A percentile compares a stretch with the other conserved stretches of the same genome.
Evolutionary conservation across 257 asterid species (phyloP).

Genomic region (Solanum corneliomulleri): DNA sequence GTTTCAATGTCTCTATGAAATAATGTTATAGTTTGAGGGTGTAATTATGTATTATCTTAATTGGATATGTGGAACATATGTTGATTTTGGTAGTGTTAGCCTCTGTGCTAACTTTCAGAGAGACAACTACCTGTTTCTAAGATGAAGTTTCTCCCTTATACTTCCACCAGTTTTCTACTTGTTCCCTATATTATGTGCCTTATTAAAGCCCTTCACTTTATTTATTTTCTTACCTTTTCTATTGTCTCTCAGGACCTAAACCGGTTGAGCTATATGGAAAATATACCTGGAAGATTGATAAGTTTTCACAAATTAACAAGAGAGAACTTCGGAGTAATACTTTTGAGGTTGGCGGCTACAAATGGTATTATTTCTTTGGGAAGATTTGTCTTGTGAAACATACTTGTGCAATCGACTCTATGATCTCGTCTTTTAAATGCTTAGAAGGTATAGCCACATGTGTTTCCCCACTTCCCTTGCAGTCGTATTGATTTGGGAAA

Average conservation of each 20-base stretch:
- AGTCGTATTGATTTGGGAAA: not conserved
- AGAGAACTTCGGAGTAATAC: constrained; percentile 40
- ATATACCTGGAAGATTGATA: constrained; percentile 44
- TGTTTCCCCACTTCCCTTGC: not conserved
- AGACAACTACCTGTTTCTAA: not conserved
- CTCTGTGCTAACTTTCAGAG: not conserved
- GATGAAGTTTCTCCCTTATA: not conserved
- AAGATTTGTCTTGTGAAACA: not conserved
- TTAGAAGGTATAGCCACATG: not conserved
- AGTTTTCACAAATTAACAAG: constrained; percentile 38
- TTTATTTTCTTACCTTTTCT: not conserved
- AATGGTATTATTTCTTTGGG: constrained; percentile 21
- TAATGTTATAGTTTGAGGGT: not conserved
- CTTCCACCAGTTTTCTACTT: not conserved
- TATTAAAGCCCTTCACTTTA: not conserved
- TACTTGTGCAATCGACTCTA: not conserved
- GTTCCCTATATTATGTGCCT: not conserved
- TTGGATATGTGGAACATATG: not conserved
- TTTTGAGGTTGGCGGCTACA: constrained; percentile 38
- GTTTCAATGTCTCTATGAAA: not conserved
- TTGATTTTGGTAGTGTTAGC: not conserved
- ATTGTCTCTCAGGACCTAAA: constrained; percentile 19
- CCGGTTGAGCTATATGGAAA: constrained; percentile 29
- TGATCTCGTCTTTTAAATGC: not conserved
- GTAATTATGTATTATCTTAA: not conserved